A percentile compares a stretch with the other conserved stretches of the same genome.
Evolutionary conservation across 2,329 filamentous ascomycete species (phyloP).

Genomic region (Tolypocladium album): DNA sequence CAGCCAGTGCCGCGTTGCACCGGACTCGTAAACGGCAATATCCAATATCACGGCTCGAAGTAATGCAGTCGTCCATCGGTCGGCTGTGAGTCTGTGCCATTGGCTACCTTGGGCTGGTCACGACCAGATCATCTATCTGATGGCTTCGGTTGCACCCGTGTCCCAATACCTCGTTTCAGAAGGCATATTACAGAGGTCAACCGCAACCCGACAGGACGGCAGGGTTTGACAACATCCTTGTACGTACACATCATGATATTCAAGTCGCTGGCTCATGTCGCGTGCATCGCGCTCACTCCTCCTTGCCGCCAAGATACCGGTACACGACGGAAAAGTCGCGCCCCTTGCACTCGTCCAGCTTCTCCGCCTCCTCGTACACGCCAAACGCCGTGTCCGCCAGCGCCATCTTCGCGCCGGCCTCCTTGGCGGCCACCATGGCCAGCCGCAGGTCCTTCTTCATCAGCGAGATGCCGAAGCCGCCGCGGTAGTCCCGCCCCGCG

Average conservation of each 20-base stretch:
- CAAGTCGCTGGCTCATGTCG: neutral
- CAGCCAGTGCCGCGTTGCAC: neutral
- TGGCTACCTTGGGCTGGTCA: too few species aligned
- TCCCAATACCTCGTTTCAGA: too few species aligned
- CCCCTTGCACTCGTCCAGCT: slow-evolving; percentile 50
- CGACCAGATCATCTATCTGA: too few species aligned
- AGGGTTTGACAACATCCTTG: neutral
- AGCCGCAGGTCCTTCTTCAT: slow-evolving; percentile 75
- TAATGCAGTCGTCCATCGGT: neutral
- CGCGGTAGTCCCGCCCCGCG: slow-evolving; percentile 62
- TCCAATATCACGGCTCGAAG: neutral
- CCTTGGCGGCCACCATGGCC: slow-evolving; percentile 59
- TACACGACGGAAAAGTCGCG: slow-evolving; percentile 79
- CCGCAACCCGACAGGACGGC: too few species aligned
- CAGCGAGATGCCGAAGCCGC: slow-evolving; percentile 65
- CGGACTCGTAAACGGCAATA: neutral
- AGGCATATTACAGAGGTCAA: too few species aligned
- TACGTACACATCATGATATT: neutral
- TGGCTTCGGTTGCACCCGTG: too few species aligned
- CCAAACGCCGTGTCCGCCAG: slow-evolving; percentile 51
- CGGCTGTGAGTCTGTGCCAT: neutral
- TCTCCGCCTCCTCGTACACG: slow-evolving; percentile 58
- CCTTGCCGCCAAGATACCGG: slow-evolving; percentile 52
- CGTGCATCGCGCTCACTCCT: slow-evolving; percentile 21
- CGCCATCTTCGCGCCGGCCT: slow-evolving; percentile 55